phyloP scores from a whole-genome alignment of 1,284 basidiomycete species.

The Malassezia dermatis region DNA sequence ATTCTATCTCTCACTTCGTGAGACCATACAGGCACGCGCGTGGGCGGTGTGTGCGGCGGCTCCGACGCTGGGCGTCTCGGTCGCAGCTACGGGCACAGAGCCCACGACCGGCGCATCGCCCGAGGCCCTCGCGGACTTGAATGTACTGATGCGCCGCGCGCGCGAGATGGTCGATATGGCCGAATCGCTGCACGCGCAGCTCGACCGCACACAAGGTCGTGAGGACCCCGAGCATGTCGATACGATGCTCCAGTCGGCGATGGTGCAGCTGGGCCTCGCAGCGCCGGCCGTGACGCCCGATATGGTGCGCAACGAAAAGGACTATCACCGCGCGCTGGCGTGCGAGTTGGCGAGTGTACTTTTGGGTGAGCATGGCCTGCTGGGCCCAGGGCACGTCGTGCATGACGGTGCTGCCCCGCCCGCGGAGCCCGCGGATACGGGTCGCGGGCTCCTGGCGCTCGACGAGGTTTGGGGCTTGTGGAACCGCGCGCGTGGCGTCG shows the following conservation, averaged over 20 bases:
- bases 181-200: constrained; percentile 70
- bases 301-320: constrained; percentile 72
- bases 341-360: constrained; percentile 70
- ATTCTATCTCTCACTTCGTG: constrained; percentile 70
- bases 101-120: not conserved
- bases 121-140: constrained; percentile 63
- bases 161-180: constrained; percentile 78
- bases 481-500: constrained; percentile 87
- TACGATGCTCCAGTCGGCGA: constrained; percentile 62
- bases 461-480: constrained; percentile 96
- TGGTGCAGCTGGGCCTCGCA: constrained; percentile 75
- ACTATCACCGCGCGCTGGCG: constrained; percentile 71
- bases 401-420: not conserved
- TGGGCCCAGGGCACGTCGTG: constrained; percentile 23
- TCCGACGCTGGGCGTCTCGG: constrained; percentile 15
- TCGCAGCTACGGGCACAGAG: constrained; percentile 20
- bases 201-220: constrained; percentile 54
- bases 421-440: not conserved
- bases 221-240: constrained; percentile 59
- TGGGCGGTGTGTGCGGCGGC: constrained; percentile 54
- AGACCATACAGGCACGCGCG: constrained; percentile 63
- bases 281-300: constrained; percentile 74
- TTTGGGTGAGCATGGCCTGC: constrained; percentile 52
- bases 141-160: constrained; percentile 81
- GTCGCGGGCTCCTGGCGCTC: constrained; percentile 58